Evolutionary conservation across 257 asterid species (phyloP).

Genomic region (Echites panduratus): DNA sequence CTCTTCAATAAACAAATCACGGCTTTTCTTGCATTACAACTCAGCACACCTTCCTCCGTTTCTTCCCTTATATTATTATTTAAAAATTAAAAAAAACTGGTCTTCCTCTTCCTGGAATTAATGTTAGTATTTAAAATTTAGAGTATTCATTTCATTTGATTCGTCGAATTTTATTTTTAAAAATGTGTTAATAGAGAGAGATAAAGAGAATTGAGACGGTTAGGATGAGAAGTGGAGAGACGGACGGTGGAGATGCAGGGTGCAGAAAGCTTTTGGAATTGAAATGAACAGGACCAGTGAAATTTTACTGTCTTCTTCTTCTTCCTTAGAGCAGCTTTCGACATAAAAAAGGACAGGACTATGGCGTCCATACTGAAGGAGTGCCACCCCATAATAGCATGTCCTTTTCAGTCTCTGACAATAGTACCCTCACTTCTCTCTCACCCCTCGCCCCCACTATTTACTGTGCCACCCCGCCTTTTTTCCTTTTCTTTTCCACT

Average conservation of each 20-base stretch:
- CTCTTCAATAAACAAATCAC: conserved; percentile 24
- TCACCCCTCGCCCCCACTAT: not conserved
- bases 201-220: conserved; percentile 1
- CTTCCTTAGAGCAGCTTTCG: conserved; percentile 40
- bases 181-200: too few relatives aligned
- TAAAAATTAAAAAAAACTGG: not conserved
- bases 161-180: too few relatives aligned
- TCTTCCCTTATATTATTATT: too few relatives aligned
- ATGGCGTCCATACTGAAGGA: conserved; percentile 49
- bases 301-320: conserved; percentile 2
- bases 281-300: conserved; percentile 10
- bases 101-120: not conserved
- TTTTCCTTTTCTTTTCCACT: not conserved
- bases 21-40: conserved; percentile 56
- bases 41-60: conserved; percentile 14
- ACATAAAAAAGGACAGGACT: conserved; percentile 49
- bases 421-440: conserved; percentile 22
- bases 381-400: conserved; percentile 53
- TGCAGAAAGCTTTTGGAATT: not conserved
- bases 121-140: not conserved
- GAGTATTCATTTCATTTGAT: not conserved
- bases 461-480: not conserved
- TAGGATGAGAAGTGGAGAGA: not conserved
- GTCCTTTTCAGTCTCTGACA: conserved; percentile 43
- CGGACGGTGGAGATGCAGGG: conserved; percentile 1